phyloP scores from a whole-genome alignment of 495 filamentous ascomycete genomes.

The Neurospora sp. region DNA sequence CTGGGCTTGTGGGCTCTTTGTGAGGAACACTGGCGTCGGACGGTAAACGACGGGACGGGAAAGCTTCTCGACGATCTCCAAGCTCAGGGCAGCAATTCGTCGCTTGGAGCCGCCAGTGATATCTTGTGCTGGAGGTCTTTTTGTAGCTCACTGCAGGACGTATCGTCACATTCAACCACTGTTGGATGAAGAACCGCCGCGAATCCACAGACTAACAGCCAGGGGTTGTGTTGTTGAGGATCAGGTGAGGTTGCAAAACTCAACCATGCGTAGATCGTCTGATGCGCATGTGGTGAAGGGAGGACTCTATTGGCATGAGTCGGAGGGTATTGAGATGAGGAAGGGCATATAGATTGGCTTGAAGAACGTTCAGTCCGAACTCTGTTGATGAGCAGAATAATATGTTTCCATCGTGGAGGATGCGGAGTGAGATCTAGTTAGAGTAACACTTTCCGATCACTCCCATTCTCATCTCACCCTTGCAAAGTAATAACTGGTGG shows the following conservation, averaged over 20 bases:
- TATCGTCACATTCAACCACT: neutral
- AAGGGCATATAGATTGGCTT: neutral
- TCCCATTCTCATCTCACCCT: neutral
- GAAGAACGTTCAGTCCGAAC: neutral
- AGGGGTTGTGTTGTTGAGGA: neutral
- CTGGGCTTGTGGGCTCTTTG: neutral
- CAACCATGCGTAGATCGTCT: slow-evolving; percentile 4
- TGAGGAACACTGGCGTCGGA: neutral
- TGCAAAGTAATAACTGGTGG: neutral
- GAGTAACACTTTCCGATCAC: neutral
- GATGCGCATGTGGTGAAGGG: neutral
- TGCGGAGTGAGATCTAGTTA: neutral
- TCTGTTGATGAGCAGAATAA: neutral
- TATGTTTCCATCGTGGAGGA: neutral
- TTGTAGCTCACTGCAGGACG: neutral
- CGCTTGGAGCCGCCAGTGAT: neutral
- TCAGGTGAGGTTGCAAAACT: neutral
- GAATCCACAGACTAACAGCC: neutral
- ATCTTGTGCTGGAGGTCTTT: neutral
- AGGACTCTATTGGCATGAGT: neutral
- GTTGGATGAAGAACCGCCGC: neutral
- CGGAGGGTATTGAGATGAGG: neutral
- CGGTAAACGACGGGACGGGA: neutral
- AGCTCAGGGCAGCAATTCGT: neutral
- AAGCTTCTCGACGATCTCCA: neutral